These are phyloP conservation scores for Pyrenopolyporus hunteri DNA, from an alignment of 495 filamentous ascomycete species.

Conservation along the genomic window DNA sequence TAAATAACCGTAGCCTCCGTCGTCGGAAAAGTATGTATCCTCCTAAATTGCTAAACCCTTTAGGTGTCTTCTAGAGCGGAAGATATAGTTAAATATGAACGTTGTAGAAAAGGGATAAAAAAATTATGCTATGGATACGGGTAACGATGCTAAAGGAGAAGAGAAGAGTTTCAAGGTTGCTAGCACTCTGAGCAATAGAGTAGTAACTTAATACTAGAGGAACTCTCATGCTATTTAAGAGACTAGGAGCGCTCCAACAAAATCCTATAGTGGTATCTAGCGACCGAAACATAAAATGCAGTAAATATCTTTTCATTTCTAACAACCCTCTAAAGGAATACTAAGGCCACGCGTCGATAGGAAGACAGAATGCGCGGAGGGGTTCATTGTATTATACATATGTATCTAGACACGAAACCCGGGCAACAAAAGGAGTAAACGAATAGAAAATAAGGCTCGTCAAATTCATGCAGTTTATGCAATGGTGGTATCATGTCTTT, in stretches of 20 bases:
- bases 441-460: conserved; percentile 22
- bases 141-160: too few species aligned
- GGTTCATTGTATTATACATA: conserved; percentile 4
- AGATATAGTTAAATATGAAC: too few species aligned
- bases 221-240: too few species aligned
- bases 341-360: not conserved
- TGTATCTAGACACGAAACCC: not conserved
- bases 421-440: not conserved
- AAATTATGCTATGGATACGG: too few species aligned
- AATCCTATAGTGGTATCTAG: not conserved
- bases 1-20: too few species aligned
- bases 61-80: too few species aligned
- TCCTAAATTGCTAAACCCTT: too few species aligned
- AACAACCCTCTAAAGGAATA: conserved; percentile 1
- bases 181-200: too few species aligned
- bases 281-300: not conserved
- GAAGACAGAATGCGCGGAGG: not conserved
- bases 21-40: too few species aligned
- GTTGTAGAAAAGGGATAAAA: too few species aligned
- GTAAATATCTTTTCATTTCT: not conserved
- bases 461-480: conserved; percentile 47
- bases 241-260: not conserved
- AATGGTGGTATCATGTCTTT: conserved; percentile 52
- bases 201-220: too few species aligned
- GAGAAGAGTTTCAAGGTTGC: too few species aligned